Evolutionary conservation across 345 rosid genomes (phyloP).

Genomic region (Arabidopsis thaliana): DNA sequence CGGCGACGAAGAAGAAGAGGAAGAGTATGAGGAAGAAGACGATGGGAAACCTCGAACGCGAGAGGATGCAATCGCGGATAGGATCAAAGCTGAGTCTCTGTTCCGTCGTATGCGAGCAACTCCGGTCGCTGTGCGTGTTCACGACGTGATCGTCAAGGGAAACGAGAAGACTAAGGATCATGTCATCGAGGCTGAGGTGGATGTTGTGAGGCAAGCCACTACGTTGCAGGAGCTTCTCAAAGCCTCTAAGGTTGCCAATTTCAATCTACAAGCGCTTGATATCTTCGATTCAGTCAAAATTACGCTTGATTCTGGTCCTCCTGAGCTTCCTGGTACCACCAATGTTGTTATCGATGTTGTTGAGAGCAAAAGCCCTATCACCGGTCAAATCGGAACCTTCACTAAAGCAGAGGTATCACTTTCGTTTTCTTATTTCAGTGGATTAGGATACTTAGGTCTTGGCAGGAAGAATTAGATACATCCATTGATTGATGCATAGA

Average conservation of each 20-base stretch:
- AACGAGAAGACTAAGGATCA: slow-evolving; percentile 79
- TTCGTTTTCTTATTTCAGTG: neutral
- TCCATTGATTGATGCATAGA: slow-evolving; percentile 18
- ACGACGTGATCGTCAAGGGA: slow-evolving; percentile 82
- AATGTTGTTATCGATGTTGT: slow-evolving; percentile 74
- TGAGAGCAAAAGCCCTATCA: slow-evolving; percentile 62
- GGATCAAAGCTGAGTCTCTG: slow-evolving; percentile 52
- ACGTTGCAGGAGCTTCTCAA: slow-evolving; percentile 75
- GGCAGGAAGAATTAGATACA: slow-evolving; percentile 24
- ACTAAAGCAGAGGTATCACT: slow-evolving; percentile 73
- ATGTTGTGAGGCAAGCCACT: slow-evolving; percentile 58
- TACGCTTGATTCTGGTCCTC: slow-evolving; percentile 85
- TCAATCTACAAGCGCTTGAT: slow-evolving; percentile 68
- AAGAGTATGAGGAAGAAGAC: slow-evolving; percentile 49
- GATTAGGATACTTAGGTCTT: neutral
- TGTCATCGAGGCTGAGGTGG: slow-evolving; percentile 73
- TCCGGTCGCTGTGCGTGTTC: slow-evolving; percentile 73
- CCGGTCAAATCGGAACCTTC: slow-evolving; percentile 71
- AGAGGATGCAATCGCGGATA: slow-evolving; percentile 41
- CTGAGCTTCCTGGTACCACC: slow-evolving; percentile 88
- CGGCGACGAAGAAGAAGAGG: slow-evolving; percentile 43
- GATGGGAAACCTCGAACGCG: slow-evolving; percentile 43
- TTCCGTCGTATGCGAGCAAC: slow-evolving; percentile 57
- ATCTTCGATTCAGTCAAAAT: slow-evolving; percentile 81
- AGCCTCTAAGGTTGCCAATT: slow-evolving; percentile 64